phyloP scores from a whole-genome alignment of 2,329 filamentous ascomycete genomes.

The Fusarium verticillioides region DNA sequence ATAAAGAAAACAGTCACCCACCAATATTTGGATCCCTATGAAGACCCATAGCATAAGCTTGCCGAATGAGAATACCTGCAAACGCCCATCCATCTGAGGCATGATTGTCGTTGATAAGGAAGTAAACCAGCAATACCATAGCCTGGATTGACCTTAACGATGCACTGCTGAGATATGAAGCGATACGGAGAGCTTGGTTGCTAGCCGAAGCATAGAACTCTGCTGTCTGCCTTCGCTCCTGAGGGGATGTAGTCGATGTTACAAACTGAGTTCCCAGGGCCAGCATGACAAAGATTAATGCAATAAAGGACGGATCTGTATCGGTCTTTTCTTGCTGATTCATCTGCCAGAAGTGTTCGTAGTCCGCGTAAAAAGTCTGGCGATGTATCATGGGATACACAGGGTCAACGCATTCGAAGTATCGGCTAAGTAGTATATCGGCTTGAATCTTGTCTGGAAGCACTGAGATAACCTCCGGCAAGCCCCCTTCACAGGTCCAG shows the following conservation, averaged over 20 bases:
- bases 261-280: constrained; percentile 84
- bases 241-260: constrained; percentile 61
- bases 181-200: constrained; percentile 80
- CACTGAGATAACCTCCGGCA: constrained; percentile 79
- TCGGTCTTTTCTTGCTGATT: constrained; percentile 65
- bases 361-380: constrained; percentile 80
- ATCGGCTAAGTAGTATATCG: constrained; percentile 72
- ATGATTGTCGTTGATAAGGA: constrained; percentile 87
- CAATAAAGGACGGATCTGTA: constrained; percentile 75
- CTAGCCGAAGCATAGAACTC: constrained; percentile 85
- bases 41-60: constrained; percentile 84
- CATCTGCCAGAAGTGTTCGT: constrained; percentile 80
- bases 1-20: constrained; percentile 42
- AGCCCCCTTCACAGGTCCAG: constrained; percentile 82
- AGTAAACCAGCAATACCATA: constrained; percentile 84
- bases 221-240: constrained; percentile 77
- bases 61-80: constrained; percentile 79
- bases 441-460: constrained; percentile 80
- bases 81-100: constrained; percentile 86
- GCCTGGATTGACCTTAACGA: constrained; percentile 79
- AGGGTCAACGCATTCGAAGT: constrained; percentile 79
- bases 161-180: constrained; percentile 80
- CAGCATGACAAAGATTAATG: constrained; percentile 80
- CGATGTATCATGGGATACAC: constrained; percentile 85
- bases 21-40: constrained; percentile 82